A percentile compares a stretch with the other conserved stretches of the same genome.
phyloP scores from a whole-genome alignment of 164 flowering plant species.

The Magnolia sinica region DNA sequence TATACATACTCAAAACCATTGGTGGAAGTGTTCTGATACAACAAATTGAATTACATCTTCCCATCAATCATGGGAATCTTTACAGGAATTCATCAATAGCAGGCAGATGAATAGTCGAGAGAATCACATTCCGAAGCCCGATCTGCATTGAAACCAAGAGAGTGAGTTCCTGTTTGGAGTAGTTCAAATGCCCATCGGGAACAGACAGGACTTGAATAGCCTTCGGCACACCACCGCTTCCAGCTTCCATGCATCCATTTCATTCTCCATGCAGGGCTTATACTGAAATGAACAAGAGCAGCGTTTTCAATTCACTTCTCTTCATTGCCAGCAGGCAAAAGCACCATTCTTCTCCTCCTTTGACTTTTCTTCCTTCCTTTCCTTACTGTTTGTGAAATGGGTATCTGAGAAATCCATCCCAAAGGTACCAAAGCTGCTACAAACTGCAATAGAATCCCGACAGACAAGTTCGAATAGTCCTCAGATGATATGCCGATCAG shows the following conservation, averaged over 20 bases:
- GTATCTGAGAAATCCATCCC: slow-evolving; percentile 52
- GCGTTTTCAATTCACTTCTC: neutral
- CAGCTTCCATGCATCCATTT: neutral
- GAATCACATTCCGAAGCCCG: no score
- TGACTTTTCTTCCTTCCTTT: slow-evolving; percentile 33
- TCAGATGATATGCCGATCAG: slow-evolving; percentile 58
- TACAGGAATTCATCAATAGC: no score
- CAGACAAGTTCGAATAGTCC: slow-evolving; percentile 61
- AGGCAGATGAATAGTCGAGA: no score
- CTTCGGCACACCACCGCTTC: neutral
- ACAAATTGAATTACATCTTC: no score
- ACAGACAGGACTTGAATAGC: neutral
- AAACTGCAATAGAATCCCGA: slow-evolving; percentile 66
- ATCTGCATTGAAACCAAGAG: no score
- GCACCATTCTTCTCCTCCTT: slow-evolving; percentile 28
- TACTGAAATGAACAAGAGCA: neutral
- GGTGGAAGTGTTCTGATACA: no score
- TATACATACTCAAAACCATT: no score
- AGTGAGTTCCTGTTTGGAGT: no score
- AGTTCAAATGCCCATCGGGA: no score
- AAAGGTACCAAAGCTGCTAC: slow-evolving; percentile 72
- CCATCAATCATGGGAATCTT: no score
- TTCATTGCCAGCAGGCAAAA: neutral
- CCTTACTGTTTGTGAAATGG: slow-evolving; percentile 28
- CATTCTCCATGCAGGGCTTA: neutral